Evolutionary conservation across 306 rosid genomes (phyloP), one percentile per base, ranked within the genome.

Genomic region (Lathyrus aphaca): DNA sequence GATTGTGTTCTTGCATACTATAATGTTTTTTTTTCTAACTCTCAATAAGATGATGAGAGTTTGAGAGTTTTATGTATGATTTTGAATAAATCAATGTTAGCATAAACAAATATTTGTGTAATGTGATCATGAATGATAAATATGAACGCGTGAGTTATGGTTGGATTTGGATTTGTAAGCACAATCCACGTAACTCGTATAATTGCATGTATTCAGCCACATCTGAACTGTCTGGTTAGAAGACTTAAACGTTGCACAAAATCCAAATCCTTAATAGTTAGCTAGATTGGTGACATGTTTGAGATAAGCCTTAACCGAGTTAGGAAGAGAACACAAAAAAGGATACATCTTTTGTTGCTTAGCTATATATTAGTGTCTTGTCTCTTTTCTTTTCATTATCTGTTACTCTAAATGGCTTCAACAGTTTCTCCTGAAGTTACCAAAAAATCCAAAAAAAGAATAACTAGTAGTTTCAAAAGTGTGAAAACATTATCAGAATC

Each of bases 401-500:
- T 1, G 2, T 29, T 56, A 43, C 53, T 57, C 58, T 25, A 11
- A 71, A 75, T 80, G 84, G 77, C 84, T 70, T 69, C 83, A 70
- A 32, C 66, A 1, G 4, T 61, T 54, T 6, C 73, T 35, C 7
- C 64, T 23, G 50, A 55, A 15, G 6, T 39, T 69, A 50, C 3
- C 74, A 58, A 56, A 48, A 66, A 50, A 43, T 39, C 60, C 66
- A 58, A 65, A 16, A 57, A 58, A 0, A 49, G 10, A 42, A 66
- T 14, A 13, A 25, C 61, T 4, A 21, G 4, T 4, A 21, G 4
- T 13, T 73, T 80, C 64, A 69, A 5, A 74, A 80, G 84, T 21
- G 81, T 77, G 48, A 82, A 82, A 68, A 4, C 71, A 29, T 64
- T 82, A 13, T 16, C 78, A 27, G 85, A 82, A 57, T 79, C 87